Evolutionary conservation across 352 stramenopile genomes (phyloP), one percentile per base, ranked within the genome.

Genomic region (Globisporangium emineosum): DNA sequence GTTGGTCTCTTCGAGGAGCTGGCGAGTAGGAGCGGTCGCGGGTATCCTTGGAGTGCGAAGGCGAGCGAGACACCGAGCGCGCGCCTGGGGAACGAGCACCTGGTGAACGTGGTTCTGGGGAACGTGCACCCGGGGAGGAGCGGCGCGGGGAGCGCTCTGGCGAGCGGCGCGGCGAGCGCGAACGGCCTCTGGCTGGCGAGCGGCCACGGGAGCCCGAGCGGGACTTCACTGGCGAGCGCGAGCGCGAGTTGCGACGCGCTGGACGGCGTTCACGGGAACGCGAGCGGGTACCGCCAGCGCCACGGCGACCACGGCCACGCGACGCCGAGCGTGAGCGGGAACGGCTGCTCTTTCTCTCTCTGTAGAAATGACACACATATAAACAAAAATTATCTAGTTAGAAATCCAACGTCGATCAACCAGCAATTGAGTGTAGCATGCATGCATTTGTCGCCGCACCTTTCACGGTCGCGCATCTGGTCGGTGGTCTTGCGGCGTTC

Each of bases 401-500:
- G 35, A 21, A 27, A 13, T 47, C 23, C 42, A 13, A 64, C 30
- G 61, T 50, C 30, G 66, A 69, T 40, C 33, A 42, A 42, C 13
- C 35, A 42, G 40, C 27, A 56, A 37, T 15, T 2, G 27, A 37
- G 19, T 21, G 10, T 21, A 47, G 30, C 27, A 3, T n/a, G n/a
- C n/a, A 65, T 32, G 51, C 56, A 50, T 4, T 2, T 8, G 12
- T 40, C 21, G 40, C 7, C 52, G 30, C 68, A 91, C 84, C 69
- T 77, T 62, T 94, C 89, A 57, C 91, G 80, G n/a, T 88, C 85
- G 61, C 91, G 86, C 95, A 98, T 98, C 71, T 98, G 91, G 60
- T 96, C 88, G 9, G 95, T 96, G 17, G 91, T 97, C 76, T 98
- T 98, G 64, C 95, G 88, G 58, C 94, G 93, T 70, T 98, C 93